phyloP scores from a whole-genome alignment of 495 filamentous ascomycete genomes.

The Terfezia boudieri region DNA sequence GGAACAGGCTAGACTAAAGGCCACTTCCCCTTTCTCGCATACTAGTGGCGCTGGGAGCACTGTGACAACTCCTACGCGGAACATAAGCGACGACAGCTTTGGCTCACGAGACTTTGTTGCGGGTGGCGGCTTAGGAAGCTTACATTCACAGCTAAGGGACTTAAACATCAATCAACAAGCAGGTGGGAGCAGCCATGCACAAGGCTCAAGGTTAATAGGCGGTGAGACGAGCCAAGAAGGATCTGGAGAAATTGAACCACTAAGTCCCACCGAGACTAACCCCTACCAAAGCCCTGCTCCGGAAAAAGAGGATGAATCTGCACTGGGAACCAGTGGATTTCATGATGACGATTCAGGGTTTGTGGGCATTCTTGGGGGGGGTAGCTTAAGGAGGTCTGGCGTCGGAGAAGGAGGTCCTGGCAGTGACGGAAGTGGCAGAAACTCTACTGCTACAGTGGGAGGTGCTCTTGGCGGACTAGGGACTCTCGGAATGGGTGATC shows the following conservation, averaged over 20 bases:
- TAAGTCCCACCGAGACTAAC: constrained; percentile 90
- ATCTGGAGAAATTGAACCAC: constrained; percentile 33
- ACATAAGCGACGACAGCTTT: constrained; percentile 43
- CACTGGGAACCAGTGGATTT: background rate
- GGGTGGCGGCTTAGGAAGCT: constrained; percentile 6
- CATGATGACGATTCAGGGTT: constrained; percentile 44
- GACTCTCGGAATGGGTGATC: constrained; percentile 27
- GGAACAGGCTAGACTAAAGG: constrained; percentile 36
- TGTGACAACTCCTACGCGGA: constrained; percentile 19
- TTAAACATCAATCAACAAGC: constrained; percentile 17
- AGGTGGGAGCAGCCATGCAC: constrained; percentile 28
- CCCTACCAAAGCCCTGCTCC: constrained; percentile 89
- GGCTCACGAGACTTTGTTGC: constrained; percentile 23
- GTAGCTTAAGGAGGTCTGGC: background rate
- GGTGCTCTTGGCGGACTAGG: constrained; percentile 23
- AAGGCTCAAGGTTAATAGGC: constrained; percentile 26
- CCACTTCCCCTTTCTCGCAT: constrained; percentile 28
- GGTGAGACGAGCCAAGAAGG: constrained; percentile 30
- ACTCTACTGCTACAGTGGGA: constrained; percentile 24
- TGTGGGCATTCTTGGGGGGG: constrained; percentile 30
- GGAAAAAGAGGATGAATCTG: constrained; percentile 37
- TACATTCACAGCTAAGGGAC: constrained; percentile 18
- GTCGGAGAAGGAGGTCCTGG: constrained; percentile 20
- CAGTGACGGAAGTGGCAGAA: constrained; percentile 21
- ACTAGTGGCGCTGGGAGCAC: constrained; percentile 22